Conservation (phyloP, 257 asterid genomes). For the Solanum pimpinellifolium region DNA sequence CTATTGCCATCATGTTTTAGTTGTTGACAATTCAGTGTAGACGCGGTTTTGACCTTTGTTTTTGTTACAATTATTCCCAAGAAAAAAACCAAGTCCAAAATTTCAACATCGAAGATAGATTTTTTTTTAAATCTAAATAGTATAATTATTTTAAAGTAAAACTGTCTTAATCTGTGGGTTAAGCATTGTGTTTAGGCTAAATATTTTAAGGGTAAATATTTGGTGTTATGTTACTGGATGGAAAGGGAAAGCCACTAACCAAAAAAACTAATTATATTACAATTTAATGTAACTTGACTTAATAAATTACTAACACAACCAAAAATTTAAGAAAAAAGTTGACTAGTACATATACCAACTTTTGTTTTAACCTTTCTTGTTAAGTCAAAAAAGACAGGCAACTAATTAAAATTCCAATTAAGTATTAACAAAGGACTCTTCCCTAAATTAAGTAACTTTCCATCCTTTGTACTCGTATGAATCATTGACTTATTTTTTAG, state of each 20-base stretch:
- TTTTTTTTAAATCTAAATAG: not conserved
- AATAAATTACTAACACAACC: not conserved
- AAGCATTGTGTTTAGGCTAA: not conserved
- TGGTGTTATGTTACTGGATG: not conserved
- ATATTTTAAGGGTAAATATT: not conserved
- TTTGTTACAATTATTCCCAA: not conserved
- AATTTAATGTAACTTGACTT: not conserved
- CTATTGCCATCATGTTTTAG: not conserved
- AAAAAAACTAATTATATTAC: not conserved
- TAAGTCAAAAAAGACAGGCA: not conserved
- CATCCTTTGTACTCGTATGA: not conserved
- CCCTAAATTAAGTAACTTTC: not conserved
- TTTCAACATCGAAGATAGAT: not conserved
- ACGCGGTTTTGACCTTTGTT: not conserved
- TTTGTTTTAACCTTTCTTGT: not conserved
- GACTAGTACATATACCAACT: not conserved
- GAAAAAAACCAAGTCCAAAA: not conserved
- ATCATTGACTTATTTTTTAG: not conserved
- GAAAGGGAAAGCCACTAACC: not conserved
- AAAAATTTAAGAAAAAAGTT: not conserved
- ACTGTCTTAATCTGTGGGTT: not conserved
- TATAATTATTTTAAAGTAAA: not conserved
- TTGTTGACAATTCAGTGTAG: not conserved
- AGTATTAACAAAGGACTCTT: not conserved
- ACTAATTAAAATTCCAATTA: not conserved